These are phyloP conservation scores for Aspergillus glaucus DNA, from an alignment of 2,329 filamentous ascomycete genomes.

Conservation along the genomic window DNA sequence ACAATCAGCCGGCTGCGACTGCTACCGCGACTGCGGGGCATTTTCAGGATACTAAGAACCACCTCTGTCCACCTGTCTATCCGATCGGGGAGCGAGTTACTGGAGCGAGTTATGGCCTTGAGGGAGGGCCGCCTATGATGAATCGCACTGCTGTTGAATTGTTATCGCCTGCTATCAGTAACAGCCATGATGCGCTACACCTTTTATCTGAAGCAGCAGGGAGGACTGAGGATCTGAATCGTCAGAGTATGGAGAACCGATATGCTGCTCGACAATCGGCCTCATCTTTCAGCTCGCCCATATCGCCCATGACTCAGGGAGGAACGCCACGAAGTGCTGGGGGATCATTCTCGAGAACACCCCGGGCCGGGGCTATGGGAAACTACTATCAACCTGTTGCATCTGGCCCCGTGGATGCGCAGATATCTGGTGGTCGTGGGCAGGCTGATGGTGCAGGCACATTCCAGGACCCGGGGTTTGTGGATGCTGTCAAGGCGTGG, in stretches of 20 bases:
- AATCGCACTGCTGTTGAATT: slow-evolving; percentile 56
- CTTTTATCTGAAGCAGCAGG: slow-evolving; percentile 78
- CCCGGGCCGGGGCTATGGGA: slow-evolving; percentile 43
- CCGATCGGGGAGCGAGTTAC: slow-evolving; percentile 17
- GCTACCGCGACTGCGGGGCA: slow-evolving; percentile 13
- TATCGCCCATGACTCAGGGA: slow-evolving; percentile 29
- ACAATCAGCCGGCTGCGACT: neutral
- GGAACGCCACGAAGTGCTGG: slow-evolving; percentile 30
- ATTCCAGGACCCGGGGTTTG: slow-evolving; percentile 33
- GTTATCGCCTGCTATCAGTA: slow-evolving; percentile 67
- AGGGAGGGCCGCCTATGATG: slow-evolving; percentile 53
- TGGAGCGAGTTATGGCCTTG: slow-evolving; percentile 25
- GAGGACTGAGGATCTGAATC: slow-evolving; percentile 44
- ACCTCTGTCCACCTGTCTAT: slow-evolving; percentile 19
- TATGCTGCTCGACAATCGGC: slow-evolving; percentile 33
- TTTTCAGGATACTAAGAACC: slow-evolving; percentile 22
- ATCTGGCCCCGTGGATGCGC: slow-evolving; percentile 19
- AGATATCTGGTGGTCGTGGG: slow-evolving; percentile 20
- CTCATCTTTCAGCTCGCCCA: slow-evolving; percentile 34
- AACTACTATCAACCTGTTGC: slow-evolving; percentile 43
- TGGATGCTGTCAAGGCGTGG: slow-evolving; percentile 79
- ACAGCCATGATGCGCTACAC: slow-evolving; percentile 86
- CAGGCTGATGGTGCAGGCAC: slow-evolving; percentile 22
- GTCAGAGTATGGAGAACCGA: slow-evolving; percentile 44
- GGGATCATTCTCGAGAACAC: slow-evolving; percentile 29